Conservation (phyloP, 129 eudicot species). For the Centella asiatica region DNA sequence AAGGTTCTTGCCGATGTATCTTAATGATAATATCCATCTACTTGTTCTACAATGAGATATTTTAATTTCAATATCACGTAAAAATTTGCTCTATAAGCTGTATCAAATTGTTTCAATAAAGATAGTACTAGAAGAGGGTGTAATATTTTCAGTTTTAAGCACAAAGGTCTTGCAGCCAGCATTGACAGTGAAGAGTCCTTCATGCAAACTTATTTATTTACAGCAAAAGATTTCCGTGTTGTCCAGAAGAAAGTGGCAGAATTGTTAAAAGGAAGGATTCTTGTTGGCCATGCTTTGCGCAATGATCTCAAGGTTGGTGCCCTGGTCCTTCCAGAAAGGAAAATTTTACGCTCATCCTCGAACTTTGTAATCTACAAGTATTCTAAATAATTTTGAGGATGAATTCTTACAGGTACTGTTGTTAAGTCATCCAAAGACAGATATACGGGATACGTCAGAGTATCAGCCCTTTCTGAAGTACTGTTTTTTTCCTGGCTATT, state of each 20-base stretch:
- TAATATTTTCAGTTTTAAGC: neutral
- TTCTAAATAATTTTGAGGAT: neutral
- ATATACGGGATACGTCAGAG: constrained; percentile 86
- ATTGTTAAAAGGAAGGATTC: constrained; percentile 68
- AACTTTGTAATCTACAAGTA: neutral
- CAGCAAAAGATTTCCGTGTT: constrained; percentile 81
- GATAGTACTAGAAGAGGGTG: neutral
- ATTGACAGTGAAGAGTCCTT: neutral
- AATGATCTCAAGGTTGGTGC: constrained; percentile 77
- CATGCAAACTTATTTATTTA: constrained; percentile 12
- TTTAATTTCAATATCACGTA: neutral
- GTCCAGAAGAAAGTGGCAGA: constrained; percentile 95
- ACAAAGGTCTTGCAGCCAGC: constrained; percentile 1
- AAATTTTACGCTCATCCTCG: neutral
- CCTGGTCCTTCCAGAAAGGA: neutral
- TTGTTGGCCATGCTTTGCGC: constrained; percentile 95
- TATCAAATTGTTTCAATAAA: neutral
- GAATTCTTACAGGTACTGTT: constrained; percentile 53
- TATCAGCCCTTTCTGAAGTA: constrained; percentile 85
- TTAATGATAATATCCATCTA: no score
- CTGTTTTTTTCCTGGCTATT: constrained; percentile 6
- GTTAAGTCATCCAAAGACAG: constrained; percentile 82
- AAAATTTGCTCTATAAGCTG: neutral
- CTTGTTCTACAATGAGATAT: no score
- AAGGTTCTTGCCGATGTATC: no score